These are phyloP conservation scores for Boletus reticuloceps DNA, from an alignment of 768 basidiomycete species.

Conservation along the genomic window DNA sequence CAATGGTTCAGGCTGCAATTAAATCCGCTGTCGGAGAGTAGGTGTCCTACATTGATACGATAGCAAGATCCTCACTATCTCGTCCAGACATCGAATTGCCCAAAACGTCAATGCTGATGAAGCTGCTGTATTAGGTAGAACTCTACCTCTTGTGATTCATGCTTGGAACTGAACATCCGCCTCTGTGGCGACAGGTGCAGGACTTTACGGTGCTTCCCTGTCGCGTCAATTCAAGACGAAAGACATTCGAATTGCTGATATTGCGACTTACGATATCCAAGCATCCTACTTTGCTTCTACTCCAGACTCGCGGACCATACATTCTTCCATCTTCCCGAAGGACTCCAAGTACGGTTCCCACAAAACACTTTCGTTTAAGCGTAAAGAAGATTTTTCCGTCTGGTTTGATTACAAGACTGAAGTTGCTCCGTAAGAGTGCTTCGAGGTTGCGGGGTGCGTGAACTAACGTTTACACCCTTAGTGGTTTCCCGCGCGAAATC, in stretches of 20 bases:
- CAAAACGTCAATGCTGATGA: constrained; percentile 97
- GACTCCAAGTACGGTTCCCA: constrained; percentile 76
- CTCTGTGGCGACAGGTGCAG: constrained; percentile 52
- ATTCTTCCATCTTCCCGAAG: constrained; percentile 71
- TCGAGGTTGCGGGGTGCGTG: background rate
- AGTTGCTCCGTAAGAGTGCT: constrained; percentile 53
- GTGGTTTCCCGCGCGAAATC: constrained; percentile 72
- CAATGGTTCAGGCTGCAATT: constrained; percentile 87
- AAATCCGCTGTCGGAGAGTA: constrained; percentile 75
- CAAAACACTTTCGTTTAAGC: constrained; percentile 85
- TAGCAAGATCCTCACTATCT: background rate
- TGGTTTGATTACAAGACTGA: constrained; percentile 72
- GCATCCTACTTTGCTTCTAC: constrained; percentile 71
- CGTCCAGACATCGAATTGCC: constrained; percentile 72
- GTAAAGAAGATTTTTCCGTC: constrained; percentile 79
- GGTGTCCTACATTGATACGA: constrained; percentile 26
- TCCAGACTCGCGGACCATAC: constrained; percentile 59
- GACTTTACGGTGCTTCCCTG: constrained; percentile 84
- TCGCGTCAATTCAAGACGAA: constrained; percentile 95
- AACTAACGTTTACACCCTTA: constrained; percentile 24
- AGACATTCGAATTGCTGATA: constrained; percentile 81
- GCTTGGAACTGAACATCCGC: constrained; percentile 1
- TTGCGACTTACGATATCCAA: constrained; percentile 71
- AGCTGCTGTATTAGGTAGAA: constrained; percentile 79
- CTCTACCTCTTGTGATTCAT: background rate